phyloP scores from a whole-genome alignment of 2,329 filamentous ascomycete genomes.

The Penicillium sp. region DNA sequence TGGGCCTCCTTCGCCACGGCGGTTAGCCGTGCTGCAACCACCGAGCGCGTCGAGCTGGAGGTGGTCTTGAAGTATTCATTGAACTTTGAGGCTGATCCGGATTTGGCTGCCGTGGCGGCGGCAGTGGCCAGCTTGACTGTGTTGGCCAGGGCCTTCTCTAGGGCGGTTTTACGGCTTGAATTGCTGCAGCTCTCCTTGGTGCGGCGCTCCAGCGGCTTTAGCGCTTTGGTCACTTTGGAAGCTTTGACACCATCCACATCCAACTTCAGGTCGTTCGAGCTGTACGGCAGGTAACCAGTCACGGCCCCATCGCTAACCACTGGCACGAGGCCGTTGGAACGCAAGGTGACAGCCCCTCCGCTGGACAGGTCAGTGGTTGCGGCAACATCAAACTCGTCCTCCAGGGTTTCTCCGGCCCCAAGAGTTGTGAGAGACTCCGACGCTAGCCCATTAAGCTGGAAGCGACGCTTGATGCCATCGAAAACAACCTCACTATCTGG shows the following conservation, averaged over 20 bases:
- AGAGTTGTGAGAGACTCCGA: conserved; percentile 35
- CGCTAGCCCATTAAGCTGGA: conserved; percentile 33
- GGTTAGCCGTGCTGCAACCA: conserved; percentile 58
- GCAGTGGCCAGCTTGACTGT: conserved; percentile 52
- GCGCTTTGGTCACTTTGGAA: conserved; percentile 53
- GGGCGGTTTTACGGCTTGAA: conserved; percentile 49
- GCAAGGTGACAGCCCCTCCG: conserved; percentile 61
- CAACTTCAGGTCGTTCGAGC: conserved; percentile 63
- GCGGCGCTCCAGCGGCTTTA: conserved; percentile 50
- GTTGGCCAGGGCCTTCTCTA: conserved; percentile 58
- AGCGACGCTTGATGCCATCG: conserved; percentile 35
- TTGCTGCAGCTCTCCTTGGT: conserved; percentile 60
- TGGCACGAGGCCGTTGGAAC: conserved; percentile 61
- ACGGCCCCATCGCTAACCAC: conserved; percentile 59
- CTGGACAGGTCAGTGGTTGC: conserved; percentile 45
- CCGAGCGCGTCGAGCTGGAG: conserved; percentile 48
- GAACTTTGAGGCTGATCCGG: conserved; percentile 43
- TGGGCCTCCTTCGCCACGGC: conserved; percentile 61
- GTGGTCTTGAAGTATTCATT: conserved; percentile 67
- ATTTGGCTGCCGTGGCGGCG: conserved; percentile 57
- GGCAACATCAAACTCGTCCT: conserved; percentile 43
- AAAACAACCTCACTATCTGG: conserved; percentile 36
- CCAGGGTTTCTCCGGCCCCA: conserved; percentile 31
- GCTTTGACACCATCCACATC: conserved; percentile 62
- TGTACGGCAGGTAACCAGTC: conserved; percentile 59